These are phyloP conservation scores for Colletotrichum sp. DNA, from an alignment of 2,329 filamentous ascomycete genomes.

Conservation along the genomic window DNA sequence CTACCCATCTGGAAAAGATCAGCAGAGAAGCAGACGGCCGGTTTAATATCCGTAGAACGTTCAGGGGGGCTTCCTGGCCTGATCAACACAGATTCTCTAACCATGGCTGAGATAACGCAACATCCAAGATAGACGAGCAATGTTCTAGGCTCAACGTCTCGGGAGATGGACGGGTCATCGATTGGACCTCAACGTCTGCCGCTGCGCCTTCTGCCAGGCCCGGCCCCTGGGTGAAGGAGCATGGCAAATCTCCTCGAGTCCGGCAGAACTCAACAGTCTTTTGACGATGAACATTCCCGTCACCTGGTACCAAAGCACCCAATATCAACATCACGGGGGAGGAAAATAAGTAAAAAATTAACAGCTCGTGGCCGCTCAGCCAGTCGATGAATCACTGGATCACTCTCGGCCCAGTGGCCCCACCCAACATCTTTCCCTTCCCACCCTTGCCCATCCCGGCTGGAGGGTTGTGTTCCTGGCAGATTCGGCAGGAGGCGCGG, in stretches of 20 bases:
- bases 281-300: neutral
- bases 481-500: neutral
- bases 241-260: neutral
- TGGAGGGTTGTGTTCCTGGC: neutral
- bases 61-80: neutral
- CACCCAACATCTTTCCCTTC: neutral
- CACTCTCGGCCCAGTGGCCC: neutral
- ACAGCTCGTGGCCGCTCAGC: neutral
- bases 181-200: neutral
- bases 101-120: neutral
- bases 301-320: neutral
- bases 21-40: neutral
- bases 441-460: neutral
- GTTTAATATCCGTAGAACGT: neutral
- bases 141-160: constrained; percentile 4
- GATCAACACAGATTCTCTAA: neutral
- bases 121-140: neutral
- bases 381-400: neutral
- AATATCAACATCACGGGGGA: neutral
- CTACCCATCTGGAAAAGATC: constrained; percentile 4
- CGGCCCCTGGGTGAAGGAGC: neutral
- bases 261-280: neutral
- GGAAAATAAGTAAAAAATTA: neutral
- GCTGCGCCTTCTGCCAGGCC: neutral
- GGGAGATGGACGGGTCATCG: neutral